Evolutionary conservation across 2,329 filamentous ascomycete genomes (phyloP).

Genomic region (Cytospora leucostoma): DNA sequence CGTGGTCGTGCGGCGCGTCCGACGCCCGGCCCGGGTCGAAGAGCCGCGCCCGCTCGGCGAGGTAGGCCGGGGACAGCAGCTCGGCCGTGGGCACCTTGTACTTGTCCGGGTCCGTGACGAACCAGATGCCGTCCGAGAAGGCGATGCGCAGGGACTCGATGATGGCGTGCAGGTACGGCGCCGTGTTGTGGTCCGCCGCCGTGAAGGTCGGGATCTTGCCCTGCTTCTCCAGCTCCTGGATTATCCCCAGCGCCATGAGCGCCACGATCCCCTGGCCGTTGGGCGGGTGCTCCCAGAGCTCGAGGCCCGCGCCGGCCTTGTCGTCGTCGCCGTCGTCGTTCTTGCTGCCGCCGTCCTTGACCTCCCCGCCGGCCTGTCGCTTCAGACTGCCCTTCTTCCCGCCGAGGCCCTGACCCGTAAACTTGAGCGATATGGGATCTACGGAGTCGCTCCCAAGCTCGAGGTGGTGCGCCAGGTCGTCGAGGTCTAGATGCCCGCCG

Average conservation of each 20-base stretch:
- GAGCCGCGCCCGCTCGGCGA: slow-evolving; percentile 66
- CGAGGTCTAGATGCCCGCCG: slow-evolving; percentile 76
- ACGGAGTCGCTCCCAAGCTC: slow-evolving; percentile 71
- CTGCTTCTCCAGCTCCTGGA: slow-evolving; percentile 78
- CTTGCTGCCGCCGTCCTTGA: slow-evolving; percentile 36
- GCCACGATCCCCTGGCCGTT: slow-evolving; percentile 97
- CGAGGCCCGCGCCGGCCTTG: slow-evolving; percentile 56
- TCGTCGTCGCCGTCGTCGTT: slow-evolving; percentile 8
- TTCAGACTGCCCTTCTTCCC: slow-evolving; percentile 30
- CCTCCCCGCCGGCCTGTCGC: slow-evolving; percentile 40
- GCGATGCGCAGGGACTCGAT: slow-evolving; percentile 87
- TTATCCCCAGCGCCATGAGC: slow-evolving; percentile 88
- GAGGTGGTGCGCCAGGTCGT: slow-evolving; percentile 78
- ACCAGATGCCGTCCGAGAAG: slow-evolving; percentile 90
- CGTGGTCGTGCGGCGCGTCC: slow-evolving; percentile 66
- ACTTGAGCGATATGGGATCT: slow-evolving; percentile 80
- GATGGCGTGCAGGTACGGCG: slow-evolving; percentile 79
- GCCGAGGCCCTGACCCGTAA: slow-evolving; percentile 61
- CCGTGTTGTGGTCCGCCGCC: slow-evolving; percentile 75
- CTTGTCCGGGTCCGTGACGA: slow-evolving; percentile 79
- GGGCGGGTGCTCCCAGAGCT: slow-evolving; percentile 95
- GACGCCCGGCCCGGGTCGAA: slow-evolving; percentile 63
- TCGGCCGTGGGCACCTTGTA: slow-evolving; percentile 67
- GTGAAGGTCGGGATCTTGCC: slow-evolving; percentile 74
- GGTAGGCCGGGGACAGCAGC: slow-evolving; percentile 73